Base-by-base conservation (phyloP, 2,329 filamentous ascomycete species). In the Iodosphaeria phyllophila region DNA sequence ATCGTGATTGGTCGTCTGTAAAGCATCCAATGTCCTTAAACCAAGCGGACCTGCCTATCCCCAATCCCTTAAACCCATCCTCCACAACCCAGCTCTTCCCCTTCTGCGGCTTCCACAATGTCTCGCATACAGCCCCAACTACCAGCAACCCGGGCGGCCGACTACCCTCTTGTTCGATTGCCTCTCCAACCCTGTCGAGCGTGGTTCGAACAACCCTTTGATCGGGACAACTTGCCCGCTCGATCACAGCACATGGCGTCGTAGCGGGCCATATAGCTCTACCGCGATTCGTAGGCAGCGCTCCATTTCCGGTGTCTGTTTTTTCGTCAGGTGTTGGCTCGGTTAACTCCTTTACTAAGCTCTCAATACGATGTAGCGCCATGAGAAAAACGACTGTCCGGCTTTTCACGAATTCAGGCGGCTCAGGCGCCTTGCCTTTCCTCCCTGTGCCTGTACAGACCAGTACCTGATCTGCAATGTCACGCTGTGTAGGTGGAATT, bases 401-500 rank as follows among this genome's bases (percentile, higher is more conserved):
- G 6, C 66, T 75, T 3, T 61, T 46, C 0, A 84, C 67, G 45
- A 72, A 92, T 32, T 73, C 72, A 0, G 89, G 89, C 17, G 83
- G 82, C n/a, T 67, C 56, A 0, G 83, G 83, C 1, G 80, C 59
- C 27, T 68, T 75, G 8, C 89, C 89, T 51, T 92, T 91, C 40
- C 89, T 70, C 1, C 89, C 89, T 0, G 89, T 98, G 0, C 89
- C 89, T 0, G 89, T 98, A 52, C 89, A 95, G n/a, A 98, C 66
- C 14, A 98, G 61, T 1, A 98, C 74, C 48, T 95, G 84, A 42
- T 98, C 89, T 4, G 82, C 76, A 1, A 92, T 77, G 22, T 77
- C 77, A 5, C 89, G 65, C 52, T 95, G 86, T 2, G 89, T 98
- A 0, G 76, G 62, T 2, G 89, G 86, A 16, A 98, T 79, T 5